Conservation (phyloP, 2,329 filamentous ascomycete species). For the Colletotrichum siamense region DNA sequence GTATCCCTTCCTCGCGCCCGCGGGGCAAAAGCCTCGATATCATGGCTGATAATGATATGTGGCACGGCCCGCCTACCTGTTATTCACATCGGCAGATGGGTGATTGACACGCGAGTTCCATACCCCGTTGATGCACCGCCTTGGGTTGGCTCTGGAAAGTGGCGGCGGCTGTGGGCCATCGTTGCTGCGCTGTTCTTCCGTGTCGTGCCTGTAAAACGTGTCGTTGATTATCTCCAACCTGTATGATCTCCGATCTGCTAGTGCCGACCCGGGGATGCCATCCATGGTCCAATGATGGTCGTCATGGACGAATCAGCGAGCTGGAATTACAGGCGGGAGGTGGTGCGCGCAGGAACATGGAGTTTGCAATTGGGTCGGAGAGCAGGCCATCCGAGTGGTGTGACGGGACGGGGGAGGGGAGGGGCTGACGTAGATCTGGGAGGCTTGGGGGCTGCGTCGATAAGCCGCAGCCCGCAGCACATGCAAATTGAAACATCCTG, state of each 20-base stretch:
- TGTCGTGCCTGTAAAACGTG: not conserved
- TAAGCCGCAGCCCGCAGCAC: not conserved
- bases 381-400: conserved; percentile 2
- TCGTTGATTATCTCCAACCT: not conserved
- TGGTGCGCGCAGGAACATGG: conserved; percentile 3
- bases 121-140: not conserved
- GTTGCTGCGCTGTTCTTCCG: not conserved
- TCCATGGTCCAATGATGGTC: not conserved
- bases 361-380: not conserved
- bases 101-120: not conserved
- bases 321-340: not conserved
- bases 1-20: not conserved
- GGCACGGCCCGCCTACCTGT: not conserved
- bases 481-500: conserved; percentile 3
- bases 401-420: not conserved
- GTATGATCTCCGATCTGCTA: conserved; percentile 5
- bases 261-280: not conserved
- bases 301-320: conserved; percentile 11
- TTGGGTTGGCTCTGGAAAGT: not conserved
- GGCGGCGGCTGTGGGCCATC: not conserved
- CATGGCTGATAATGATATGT: not conserved
- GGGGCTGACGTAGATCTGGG: conserved; percentile 3
- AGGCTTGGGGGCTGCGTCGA: not conserved
- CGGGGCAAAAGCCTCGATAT: not conserved
- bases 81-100: not conserved